These are phyloP conservation scores for Tricholomella constricta DNA, from an alignment of 768 basidiomycete genomes.

Conservation along the genomic window DNA sequence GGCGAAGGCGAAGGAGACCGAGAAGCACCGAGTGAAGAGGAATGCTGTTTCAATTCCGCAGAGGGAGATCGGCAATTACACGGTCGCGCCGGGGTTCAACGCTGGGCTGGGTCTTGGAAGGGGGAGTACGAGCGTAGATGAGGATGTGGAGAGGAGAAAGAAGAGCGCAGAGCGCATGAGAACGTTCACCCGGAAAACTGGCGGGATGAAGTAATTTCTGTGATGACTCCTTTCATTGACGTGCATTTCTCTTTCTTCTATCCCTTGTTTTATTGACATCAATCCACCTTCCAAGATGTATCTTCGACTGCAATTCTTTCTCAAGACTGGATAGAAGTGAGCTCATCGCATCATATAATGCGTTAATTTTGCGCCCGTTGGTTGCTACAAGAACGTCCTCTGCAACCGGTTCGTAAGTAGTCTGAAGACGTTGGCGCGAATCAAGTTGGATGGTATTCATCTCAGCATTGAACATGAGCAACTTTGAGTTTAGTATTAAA, in stretches of 20 bases:
- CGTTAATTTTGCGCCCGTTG: too few species aligned
- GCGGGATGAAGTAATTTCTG: conserved; percentile 6
- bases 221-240: not conserved
- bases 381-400: too few species aligned
- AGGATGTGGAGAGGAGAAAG: conserved; percentile 71
- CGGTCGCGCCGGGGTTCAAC: conserved; percentile 69
- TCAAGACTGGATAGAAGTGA: too few species aligned
- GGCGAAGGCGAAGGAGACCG: conserved; percentile 64
- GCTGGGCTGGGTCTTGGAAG: conserved; percentile 51
- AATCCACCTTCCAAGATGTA: not conserved
- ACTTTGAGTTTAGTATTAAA: too few species aligned
- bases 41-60: conserved; percentile 86
- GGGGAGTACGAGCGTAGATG: conserved; percentile 63
- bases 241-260: not conserved
- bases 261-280: not conserved
- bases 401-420: too few species aligned
- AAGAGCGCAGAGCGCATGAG: conserved; percentile 75
- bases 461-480: too few species aligned
- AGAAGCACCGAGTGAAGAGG: conserved; percentile 69
- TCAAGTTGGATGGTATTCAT: too few species aligned
- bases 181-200: conserved; percentile 56
- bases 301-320: too few species aligned
- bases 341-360: too few species aligned
- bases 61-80: conserved; percentile 73
- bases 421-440: too few species aligned